Evolutionary conservation across 163 green algal genomes (phyloP).

Genomic region (Chloroidium sp.): DNA sequence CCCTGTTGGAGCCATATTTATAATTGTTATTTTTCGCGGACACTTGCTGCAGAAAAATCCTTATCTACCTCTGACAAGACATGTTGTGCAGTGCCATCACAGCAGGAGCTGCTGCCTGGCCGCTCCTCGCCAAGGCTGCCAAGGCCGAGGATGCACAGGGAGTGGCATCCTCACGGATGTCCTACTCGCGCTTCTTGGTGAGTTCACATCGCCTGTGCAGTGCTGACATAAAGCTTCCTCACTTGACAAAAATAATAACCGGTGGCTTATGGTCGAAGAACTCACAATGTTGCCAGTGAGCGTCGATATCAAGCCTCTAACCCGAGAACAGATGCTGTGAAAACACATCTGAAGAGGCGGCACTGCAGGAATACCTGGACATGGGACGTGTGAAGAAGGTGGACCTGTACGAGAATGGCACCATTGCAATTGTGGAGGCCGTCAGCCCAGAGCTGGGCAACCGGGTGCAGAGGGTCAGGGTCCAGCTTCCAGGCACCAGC

Average conservation of each 20-base stretch:
- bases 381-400: conserved; percentile 99
- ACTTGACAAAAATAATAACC: too few species aligned
- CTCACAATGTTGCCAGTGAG: too few species aligned
- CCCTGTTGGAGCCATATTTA: too few species aligned
- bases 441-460: conserved; percentile 97
- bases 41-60: too few species aligned
- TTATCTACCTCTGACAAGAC: too few species aligned
- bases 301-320: too few species aligned
- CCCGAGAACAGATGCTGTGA: too few species aligned
- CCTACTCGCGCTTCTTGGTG: conserved; percentile 92
- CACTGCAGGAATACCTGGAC: conserved; percentile 70
- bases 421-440: conserved; percentile 97
- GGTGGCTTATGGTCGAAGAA: too few species aligned
- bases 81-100: not conserved
- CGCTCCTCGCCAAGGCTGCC: not conserved
- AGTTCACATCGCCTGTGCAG: not conserved
- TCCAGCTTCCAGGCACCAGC: conserved; percentile 41
- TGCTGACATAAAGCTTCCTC: too few species aligned
- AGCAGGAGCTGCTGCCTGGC: not conserved
- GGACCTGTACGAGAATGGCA: conserved; percentile 98
- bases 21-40: too few species aligned
- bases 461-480: conserved; percentile 92
- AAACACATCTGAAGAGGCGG: too few species aligned
- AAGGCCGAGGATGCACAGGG: conserved; percentile 25
- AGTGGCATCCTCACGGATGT: conserved; percentile 95